Evolutionary conservation across 2,329 filamentous ascomycete species (phyloP).

Genomic region (Sporothrix variecibatus): DNA sequence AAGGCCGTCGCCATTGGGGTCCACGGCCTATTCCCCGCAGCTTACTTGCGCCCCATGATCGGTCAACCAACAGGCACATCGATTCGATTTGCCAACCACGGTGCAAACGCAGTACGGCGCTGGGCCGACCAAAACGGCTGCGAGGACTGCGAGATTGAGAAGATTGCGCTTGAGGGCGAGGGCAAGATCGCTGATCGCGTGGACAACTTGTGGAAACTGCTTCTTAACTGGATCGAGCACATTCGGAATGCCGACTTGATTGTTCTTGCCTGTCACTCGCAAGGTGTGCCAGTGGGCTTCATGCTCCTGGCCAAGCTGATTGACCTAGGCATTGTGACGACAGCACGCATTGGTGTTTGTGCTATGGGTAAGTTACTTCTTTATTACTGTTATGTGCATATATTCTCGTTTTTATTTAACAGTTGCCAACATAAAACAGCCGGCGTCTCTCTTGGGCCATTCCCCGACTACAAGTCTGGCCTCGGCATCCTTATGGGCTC

Average conservation of each 20-base stretch:
- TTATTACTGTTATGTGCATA: not conserved
- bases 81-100: slow-evolving; percentile 85
- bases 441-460: slow-evolving; percentile 90
- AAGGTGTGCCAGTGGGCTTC: slow-evolving; percentile 89
- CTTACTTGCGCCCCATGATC: slow-evolving; percentile 83
- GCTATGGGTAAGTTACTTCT: slow-evolving; percentile 58
- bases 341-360: slow-evolving; percentile 79
- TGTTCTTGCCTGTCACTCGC: slow-evolving; percentile 89
- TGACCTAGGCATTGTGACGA: slow-evolving; percentile 79
- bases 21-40: slow-evolving; percentile 89
- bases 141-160: slow-evolving; percentile 79
- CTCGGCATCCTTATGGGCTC: slow-evolving; percentile 85
- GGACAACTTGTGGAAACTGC: slow-evolving; percentile 88
- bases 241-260: slow-evolving; percentile 87
- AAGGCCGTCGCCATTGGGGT: slow-evolving; percentile 92
- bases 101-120: slow-evolving; percentile 76
- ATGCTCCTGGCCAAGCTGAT: slow-evolving; percentile 94
- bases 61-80: slow-evolving; percentile 96
- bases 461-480: slow-evolving; percentile 85
- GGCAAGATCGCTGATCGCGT: slow-evolving; percentile 88
- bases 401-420: slow-evolving; percentile 15
- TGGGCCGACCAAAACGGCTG: slow-evolving; percentile 79
- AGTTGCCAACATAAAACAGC: slow-evolving; percentile 49
- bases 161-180: slow-evolving; percentile 91
- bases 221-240: slow-evolving; percentile 93